Base-by-base conservation (phyloP, 2,329 filamentous ascomycete genomes). In the Fusarium newnesense region DNA sequence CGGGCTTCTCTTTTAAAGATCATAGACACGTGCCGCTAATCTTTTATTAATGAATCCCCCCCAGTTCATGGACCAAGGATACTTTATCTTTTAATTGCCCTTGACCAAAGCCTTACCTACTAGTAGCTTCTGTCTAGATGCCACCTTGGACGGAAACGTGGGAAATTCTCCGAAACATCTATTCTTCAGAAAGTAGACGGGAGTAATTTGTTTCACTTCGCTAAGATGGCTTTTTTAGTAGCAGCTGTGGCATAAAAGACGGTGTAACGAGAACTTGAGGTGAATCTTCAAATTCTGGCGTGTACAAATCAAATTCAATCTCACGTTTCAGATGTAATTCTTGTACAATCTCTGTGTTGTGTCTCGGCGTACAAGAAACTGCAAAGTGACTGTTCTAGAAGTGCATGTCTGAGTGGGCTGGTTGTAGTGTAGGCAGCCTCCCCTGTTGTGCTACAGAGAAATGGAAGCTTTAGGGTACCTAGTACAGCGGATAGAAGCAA, bases 371-470 rank as follows among this genome's bases (percentile, higher is more conserved):
- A 39, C 24, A 40, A 19, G 15, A 47, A n/a, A 12, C 37, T 40
- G 47, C 28, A 28, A 39, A 37, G 30, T 46, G 44, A 21, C 18
- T 34, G 19, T 57, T 59, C 61, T 36, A 47, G 43, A 50, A 67
- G 10, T 21, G 16, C 28, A 28, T 39, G 19, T 19, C 24, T 28
- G 32, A 9, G 11, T 19, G 9, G 32, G 16, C 2, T 39, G 24
- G 7, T n/a, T 36, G 49, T 47, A 30, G 21, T 26, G 24, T 46
- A 26, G 34, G 3, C 28, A 28, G 4, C 24, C 4, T 24, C 24
- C 24, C 18, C 47, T 50, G 13, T 28, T 39, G 50, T 40, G 34
- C 15, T 12, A 30, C 19, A 8, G 24, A 39, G 8, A 9, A 15
- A 28, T 28, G 37, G 37, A 42, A 11, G 21, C 34, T 26, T 24